These are phyloP conservation scores for Domatiomyces catenatus DNA, from an alignment of 2,329 filamentous ascomycete species.

Conservation along the genomic window DNA sequence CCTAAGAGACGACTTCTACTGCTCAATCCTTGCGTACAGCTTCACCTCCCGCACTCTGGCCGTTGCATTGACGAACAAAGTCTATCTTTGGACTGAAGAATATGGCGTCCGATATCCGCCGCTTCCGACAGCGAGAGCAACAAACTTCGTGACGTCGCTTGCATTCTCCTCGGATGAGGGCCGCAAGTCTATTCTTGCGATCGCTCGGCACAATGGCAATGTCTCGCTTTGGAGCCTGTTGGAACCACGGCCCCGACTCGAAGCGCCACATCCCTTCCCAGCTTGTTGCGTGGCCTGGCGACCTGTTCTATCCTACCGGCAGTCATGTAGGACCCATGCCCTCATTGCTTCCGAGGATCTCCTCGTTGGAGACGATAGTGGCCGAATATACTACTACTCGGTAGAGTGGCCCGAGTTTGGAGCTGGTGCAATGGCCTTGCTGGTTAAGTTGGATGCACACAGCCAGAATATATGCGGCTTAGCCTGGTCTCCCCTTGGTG, in stretches of 20 bases:
- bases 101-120: conserved; percentile 48
- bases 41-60: conserved; percentile 58
- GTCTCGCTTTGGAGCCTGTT: conserved; percentile 65
- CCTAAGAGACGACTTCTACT: conserved; percentile 92
- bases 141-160: conserved; percentile 61
- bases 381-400: conserved; percentile 73
- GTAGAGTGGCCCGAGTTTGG: conserved; percentile 57
- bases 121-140: conserved; percentile 34
- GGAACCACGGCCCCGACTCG: conserved; percentile 51
- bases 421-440: conserved; percentile 54
- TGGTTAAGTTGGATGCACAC: conserved; percentile 64
- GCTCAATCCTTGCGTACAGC: conserved; percentile 77
- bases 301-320: conserved; percentile 40
- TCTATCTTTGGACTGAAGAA: conserved; percentile 81
- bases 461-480: conserved; percentile 84
- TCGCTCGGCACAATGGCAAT: conserved; percentile 62
- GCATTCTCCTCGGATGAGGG: conserved; percentile 73
- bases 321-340: conserved; percentile 34
- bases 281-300: conserved; percentile 74
- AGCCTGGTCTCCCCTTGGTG: conserved; percentile 67
- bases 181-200: conserved; percentile 64
- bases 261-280: conserved; percentile 53
- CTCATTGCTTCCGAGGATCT: conserved; percentile 58
- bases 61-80: conserved; percentile 60
- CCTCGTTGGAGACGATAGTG: conserved; percentile 68